Base-by-base conservation (phyloP, 805 yeast genomes). In the Starmerella etchellsii region DNA sequence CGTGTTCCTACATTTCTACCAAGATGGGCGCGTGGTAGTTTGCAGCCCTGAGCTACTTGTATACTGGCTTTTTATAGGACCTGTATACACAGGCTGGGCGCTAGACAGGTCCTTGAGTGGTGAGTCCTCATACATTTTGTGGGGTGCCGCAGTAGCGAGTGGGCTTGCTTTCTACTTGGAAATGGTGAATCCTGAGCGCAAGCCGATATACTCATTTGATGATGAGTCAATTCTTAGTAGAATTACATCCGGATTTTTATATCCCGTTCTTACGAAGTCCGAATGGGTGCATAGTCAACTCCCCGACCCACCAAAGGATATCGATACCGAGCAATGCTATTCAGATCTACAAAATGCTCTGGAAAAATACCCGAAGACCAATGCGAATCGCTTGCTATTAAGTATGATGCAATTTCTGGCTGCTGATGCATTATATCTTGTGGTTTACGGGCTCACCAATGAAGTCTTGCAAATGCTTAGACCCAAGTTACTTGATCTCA, bases 1-100 rank as follows among this genome's bases (percentile, higher is more conserved):
- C 0, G 49, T 50, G 0, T 14, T 36, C 19, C 36, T 48, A 10
- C 51, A 49, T 15, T 23, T 20, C 31, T 44, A 46, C 14, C 52
- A 53, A 37, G 57, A 53, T 25, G 57, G 57, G 28, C 50, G 55
- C 14, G 54, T 52, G 1, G 34, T 31, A 11, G 57, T 53, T 1
- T 42, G 49, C 38, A 28, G 48, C 26, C 31, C 50, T n/a, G 54
- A 50, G 26, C 25, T 51, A 2, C 44, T 52, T 5, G 36, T 51
- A 11, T 53, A 51, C 44, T 53, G 55, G 55, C 25, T 36, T 8
- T 42, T 39, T 4, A 40, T 50, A 41, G 25, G 40, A 7, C 36
- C 41, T 8, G 41, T 45, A 13, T 40, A 48, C 16, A 10, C 30
- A 9, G 26, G 48, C n/a, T 34, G 36, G 36, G 35, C 24, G 10